Evolutionary conservation across 164 flowering plant genomes (phyloP).

Genomic region (Magnolia sinica): DNA sequence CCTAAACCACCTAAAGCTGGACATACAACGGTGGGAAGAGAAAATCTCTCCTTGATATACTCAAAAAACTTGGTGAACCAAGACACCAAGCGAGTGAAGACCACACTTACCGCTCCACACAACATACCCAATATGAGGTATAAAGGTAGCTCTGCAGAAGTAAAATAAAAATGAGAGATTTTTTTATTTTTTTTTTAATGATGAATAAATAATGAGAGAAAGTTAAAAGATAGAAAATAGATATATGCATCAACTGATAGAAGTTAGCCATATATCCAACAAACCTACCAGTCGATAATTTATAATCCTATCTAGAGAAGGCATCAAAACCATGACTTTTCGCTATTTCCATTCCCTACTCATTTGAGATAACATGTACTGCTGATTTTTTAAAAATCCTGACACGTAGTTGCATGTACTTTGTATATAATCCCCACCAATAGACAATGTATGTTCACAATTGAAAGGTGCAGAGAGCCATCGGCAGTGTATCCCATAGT

Average conservation of each 20-base stretch:
- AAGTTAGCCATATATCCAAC: neutral
- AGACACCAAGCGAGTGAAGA: conserved; percentile 73
- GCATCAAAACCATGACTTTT: neutral
- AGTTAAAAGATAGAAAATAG: neutral
- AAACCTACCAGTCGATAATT: neutral
- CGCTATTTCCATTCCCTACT: neutral
- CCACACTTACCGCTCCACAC: conserved; percentile 96
- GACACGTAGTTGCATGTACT: too few species aligned
- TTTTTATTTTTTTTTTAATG: too few species aligned
- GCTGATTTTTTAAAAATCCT: neutral
- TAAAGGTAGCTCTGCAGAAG: conserved; percentile 77
- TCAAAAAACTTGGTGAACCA: conserved; percentile 81
- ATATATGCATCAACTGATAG: neutral
- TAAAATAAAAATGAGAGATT: neutral
- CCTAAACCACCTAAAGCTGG: conserved; percentile 98
- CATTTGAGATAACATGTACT: neutral
- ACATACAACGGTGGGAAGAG: conserved; percentile 79
- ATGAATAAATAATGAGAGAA: too few species aligned
- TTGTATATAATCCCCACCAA: too few species aligned
- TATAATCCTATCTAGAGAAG: neutral
- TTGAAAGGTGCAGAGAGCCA: too few species aligned
- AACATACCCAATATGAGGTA: conserved; percentile 97
- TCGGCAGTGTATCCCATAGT: too few species aligned
- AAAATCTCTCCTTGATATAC: conserved; percentile 67
- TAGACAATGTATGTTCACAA: neutral